Conservation (phyloP, 1,139 yeast genomes). For the Debaryomyces psychrophilus region DNA sequence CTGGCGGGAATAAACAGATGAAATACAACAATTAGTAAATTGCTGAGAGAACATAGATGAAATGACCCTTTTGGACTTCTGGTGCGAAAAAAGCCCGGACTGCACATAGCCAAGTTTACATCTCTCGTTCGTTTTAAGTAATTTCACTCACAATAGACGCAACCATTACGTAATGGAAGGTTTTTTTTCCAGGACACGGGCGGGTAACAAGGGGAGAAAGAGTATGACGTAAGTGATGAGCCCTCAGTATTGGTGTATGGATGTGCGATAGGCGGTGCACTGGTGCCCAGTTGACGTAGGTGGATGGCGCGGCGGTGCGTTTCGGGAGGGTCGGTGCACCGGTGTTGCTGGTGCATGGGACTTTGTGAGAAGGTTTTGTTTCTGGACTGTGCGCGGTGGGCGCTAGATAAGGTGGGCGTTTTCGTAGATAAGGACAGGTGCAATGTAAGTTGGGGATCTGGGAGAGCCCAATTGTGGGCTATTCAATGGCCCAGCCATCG, state of each 20-base stretch:
- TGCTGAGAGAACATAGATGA: conserved; percentile 5
- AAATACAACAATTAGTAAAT: background rate
- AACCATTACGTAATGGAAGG: conserved; percentile 1
- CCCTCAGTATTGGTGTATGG: background rate
- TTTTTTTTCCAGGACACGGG: background rate
- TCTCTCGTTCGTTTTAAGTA: conserved; percentile 1
- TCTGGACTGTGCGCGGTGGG: too few relatives aligned
- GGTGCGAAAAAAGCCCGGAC: background rate
- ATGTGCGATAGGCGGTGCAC: too few relatives aligned
- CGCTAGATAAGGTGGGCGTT: too few relatives aligned
- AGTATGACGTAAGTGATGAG: conserved; percentile 1
- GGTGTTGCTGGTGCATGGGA: too few relatives aligned
- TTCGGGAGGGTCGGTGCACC: too few relatives aligned
- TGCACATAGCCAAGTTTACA: background rate
- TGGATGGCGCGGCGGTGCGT: too few relatives aligned
- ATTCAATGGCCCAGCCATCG: too few relatives aligned
- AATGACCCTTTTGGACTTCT: conserved; percentile 5
- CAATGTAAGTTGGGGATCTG: too few relatives aligned
- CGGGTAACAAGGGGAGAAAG: background rate
- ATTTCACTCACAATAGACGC: conserved; percentile 2
- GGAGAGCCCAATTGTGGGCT: too few relatives aligned
- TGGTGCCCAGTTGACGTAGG: too few relatives aligned
- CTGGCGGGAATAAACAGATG: background rate
- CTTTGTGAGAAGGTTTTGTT: too few relatives aligned
- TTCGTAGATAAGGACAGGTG: too few relatives aligned